Base-by-base conservation (phyloP, 768 basidiomycete genomes). In the Suillus variegatus region DNA sequence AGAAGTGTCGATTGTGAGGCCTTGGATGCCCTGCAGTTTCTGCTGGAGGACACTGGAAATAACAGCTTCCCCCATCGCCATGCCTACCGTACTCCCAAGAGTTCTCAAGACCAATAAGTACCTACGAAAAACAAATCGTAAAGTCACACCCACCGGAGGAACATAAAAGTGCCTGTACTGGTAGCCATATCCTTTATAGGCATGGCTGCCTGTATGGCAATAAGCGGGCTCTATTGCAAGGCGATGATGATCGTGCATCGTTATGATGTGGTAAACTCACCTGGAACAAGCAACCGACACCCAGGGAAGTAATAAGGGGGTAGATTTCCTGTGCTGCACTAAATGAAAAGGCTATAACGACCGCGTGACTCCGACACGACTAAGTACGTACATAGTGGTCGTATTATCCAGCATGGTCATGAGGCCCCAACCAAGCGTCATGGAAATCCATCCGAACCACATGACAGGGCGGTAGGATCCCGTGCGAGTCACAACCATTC, bases 51-150 rank as follows among this genome's bases (percentile, higher is more conserved):
- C 86, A 57, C 85, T 87, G 2, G 88, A 80, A 67, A 87, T 88
- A 64, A 93, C 88, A 3, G 87, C 85, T 71, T 93, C 87, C 38
- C 91, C 91, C 52, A 92, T 74, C 1, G 91, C 85, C 63, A 93
- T 87, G 20, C 91, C 90, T 35, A 94, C 80, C 2, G 92, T 90
- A 44, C 88, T 90, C 18, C 92, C 92, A 60, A 93, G 72, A 4
- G 83, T 86, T 70, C 91, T 90, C 68, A 16, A 61, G 46, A 61
- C 36, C n/a, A n/a, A 18, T 61, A 36, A 67, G 20, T 38, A 35
- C 40, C 32, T 22, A 55, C 41, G 61, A 6, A 62, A 35, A 20
- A 36, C 16, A 22, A 55, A 46, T 18, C 2, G 10, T 41, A 18
- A 40, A 40, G 6, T 32, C n/a, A 35, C 46, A 54, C 62, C 40